These are phyloP conservation scores for Corchorus capsularis DNA, from an alignment of 345 rosid genomes.

Conservation along the genomic window DNA sequence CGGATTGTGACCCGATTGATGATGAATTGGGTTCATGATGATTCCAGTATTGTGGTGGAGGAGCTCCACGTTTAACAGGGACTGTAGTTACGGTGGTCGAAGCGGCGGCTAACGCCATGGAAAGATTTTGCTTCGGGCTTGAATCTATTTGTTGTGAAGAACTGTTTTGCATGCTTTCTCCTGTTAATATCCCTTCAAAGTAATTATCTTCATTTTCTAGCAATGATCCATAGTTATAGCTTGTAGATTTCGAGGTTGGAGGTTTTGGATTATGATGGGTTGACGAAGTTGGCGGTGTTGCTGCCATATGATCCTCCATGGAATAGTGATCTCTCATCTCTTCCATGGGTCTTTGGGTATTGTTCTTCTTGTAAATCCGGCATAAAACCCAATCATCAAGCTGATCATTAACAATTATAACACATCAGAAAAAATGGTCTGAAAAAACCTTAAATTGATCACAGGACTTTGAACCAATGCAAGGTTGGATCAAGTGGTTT, in stretches of 20 bases:
- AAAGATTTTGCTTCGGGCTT: constrained; percentile 25
- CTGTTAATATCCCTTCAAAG: constrained; percentile 54
- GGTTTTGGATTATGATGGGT: constrained; percentile 17
- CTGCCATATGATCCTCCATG: constrained; percentile 46
- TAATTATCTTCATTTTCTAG: constrained; percentile 56
- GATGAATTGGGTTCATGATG: constrained; percentile 18
- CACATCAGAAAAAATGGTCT: not conserved
- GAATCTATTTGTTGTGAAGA: constrained; percentile 29
- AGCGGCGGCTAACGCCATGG: constrained; percentile 20
- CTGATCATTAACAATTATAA: constrained; percentile 29
- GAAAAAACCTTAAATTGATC: not conserved
- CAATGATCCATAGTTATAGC: constrained; percentile 37
- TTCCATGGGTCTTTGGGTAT: constrained; percentile 55
- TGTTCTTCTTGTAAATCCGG: constrained; percentile 70
- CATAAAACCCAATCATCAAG: constrained; percentile 80
- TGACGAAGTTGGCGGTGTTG: constrained; percentile 15
- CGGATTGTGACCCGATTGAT: constrained; percentile 34
- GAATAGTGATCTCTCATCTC: constrained; percentile 32
- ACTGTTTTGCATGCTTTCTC: constrained; percentile 23
- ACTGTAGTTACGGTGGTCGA: constrained; percentile 17
- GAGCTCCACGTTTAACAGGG: constrained; percentile 9
- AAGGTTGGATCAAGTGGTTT: too few relatives aligned
- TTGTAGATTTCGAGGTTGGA: constrained; percentile 16
- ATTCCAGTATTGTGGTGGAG: constrained; percentile 42
- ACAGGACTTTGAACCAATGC: too few relatives aligned